These are phyloP conservation scores for Xylaria palmicola DNA, from an alignment of 495 filamentous ascomycete genomes.

Conservation along the genomic window DNA sequence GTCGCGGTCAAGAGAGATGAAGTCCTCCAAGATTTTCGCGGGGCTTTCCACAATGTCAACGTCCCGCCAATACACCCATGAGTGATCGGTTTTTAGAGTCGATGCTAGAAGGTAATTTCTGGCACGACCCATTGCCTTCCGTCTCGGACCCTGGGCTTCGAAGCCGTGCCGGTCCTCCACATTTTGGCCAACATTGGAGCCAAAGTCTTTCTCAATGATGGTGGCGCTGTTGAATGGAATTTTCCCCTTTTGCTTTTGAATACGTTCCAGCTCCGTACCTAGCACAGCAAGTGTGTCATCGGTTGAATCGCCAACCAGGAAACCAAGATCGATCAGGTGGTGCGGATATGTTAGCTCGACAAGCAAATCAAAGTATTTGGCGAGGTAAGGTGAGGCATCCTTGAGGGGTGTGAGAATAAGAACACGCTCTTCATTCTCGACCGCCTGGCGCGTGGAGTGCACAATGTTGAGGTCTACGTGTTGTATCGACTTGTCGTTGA, in stretches of 20 bases:
- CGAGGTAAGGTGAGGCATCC: constrained; percentile 78
- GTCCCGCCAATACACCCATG: constrained; percentile 99
- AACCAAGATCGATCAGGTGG: constrained; percentile 90
- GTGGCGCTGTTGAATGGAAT: constrained; percentile 77
- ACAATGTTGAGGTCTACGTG: constrained; percentile 83
- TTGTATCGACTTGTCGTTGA: constrained; percentile 77
- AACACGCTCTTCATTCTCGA: constrained; percentile 80
- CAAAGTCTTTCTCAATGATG: constrained; percentile 90
- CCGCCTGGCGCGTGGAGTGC: constrained; percentile 74
- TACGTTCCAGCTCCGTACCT: constrained; percentile 76
- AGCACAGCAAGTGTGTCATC: constrained; percentile 88
- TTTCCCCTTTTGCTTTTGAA: constrained; percentile 78
- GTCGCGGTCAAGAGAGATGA: constrained; percentile 89
- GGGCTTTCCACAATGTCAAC: constrained; percentile 95
- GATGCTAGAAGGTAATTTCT: constrained; percentile 88
- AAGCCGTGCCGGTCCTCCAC: constrained; percentile 85
- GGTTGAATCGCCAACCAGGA: constrained; percentile 85
- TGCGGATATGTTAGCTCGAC: constrained; percentile 91
- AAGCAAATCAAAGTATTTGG: constrained; percentile 90
- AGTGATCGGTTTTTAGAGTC: constrained; percentile 86
- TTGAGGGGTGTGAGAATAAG: constrained; percentile 92
- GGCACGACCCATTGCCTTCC: constrained; percentile 86
- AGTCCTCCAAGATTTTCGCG: constrained; percentile 84
- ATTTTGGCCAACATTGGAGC: constrained; percentile 62
- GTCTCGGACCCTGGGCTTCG: constrained; percentile 81